Base-by-base conservation (phyloP, 2,329 filamentous ascomycete species). In the Exophiala spinifera region DNA sequence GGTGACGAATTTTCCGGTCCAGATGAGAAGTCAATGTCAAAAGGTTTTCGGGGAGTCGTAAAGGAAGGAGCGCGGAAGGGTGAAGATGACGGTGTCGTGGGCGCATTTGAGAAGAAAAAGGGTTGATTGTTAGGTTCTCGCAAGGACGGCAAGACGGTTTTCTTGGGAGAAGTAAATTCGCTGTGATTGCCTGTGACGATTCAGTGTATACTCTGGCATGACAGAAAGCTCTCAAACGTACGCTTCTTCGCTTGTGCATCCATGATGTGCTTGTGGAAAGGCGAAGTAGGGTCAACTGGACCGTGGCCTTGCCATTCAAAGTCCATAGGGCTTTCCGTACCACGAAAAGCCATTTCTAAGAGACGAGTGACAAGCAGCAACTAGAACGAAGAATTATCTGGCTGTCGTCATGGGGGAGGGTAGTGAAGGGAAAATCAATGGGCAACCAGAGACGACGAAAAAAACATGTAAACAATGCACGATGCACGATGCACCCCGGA, bases 71-170 rank as follows among this genome's bases (percentile, higher is more conserved):
- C 70, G 44, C 69, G 69, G 46, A 73, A 75, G 23, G 68, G 64
- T 1, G 67, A 69, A 19, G 63, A 63, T n/a, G 65, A 62, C 23
- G 67, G 62, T 39, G 64, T 62, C 43, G 65, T 52, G 21, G 62
- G 67, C 3, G 66, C 63, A 44, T 71, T 72, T 17, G 72, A 71
- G 67, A 81, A 82, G 55, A 75, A 73, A 68, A 73, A 77, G 17
- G 74, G 70, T 59, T 80, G 74, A 33, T 72, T 74, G 60, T 76
- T 72, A 25, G 78, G 76, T 50, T 77, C 72, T 61, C 76, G 76
- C 49, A 79, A 70, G 21, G 72, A 65, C n/a, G 75, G 74, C 42
- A 72, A 70, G 39, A 66, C 63, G 46, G 69, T 64, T 64, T 83
- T 85, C 48, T 72, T 69, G 4, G 81, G 74, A 0, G 75, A 76